Evolutionary conservation across 2,329 filamentous ascomycete genomes (phyloP), one percentile per base, ranked within the genome.

Genomic region (Fusarium incarnatum): DNA sequence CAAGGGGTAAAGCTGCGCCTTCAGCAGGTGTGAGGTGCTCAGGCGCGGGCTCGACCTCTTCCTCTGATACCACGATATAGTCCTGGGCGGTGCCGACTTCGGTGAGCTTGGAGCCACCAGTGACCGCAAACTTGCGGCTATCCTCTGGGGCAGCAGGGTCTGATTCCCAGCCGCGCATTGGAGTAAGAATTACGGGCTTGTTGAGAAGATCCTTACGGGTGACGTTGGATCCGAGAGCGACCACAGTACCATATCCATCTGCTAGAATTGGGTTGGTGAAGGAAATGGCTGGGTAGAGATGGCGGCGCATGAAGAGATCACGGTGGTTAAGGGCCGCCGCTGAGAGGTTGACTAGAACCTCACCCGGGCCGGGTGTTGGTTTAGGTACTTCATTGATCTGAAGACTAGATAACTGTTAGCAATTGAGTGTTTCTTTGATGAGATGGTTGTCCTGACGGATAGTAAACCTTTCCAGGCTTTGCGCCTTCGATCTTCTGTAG

Each of bases 251-350:
- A 73, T 87, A 90, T 70, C 93, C 95, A 78, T 98, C 95, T 64
- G 94, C 89, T 27, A 97, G 87, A 44, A 98, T 83, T 2, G 95
- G 93, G 8, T 90, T 85, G 64, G 88, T 86, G 79, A 97, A 97
- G 15, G 92, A 91, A 56, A 94, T 91, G 73, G 88, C 91, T 0
- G 95, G 95, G 83, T 98, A 98, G 42, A 97, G 89, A 77, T 94
- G 91, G 80, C 96, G 94, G 57, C 95, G 92, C 81, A 97, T 92
- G 83, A 98, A 98, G 73, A 97, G 89, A 80, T 98, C 96, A 75
- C 94, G 92, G 83, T 98, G 96, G 84, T 98, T 98, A 53, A 98
- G 89, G 16, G 95, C 92, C 2, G 91, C 92, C 54, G 94, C 92
- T 37, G 88, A 87, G 76, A 98, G 84, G 75, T 88, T 89, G 67